phyloP scores from a whole-genome alignment of 257 asterid species.

The Leptodermis oblonga region DNA sequence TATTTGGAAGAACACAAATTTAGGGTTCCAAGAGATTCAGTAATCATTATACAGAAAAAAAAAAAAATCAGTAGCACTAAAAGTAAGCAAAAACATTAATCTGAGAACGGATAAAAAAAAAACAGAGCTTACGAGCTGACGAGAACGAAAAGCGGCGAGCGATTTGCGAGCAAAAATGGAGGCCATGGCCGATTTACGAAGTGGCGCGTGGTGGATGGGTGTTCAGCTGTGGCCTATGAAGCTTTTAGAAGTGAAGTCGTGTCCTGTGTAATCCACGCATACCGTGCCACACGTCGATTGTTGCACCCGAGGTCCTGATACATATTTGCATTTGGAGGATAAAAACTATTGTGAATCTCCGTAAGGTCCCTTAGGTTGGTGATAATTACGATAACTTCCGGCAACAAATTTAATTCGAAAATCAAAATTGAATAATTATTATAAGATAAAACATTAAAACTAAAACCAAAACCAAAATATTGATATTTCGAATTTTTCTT shows the following conservation, averaged over 20 bases:
- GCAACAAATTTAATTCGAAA: background rate
- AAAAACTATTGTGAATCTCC: background rate
- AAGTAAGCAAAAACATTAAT: background rate
- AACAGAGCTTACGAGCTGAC: constrained; percentile 51
- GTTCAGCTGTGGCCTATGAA: background rate
- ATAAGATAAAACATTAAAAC: too few species aligned
- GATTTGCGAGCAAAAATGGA: constrained; percentile 74
- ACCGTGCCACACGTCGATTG: background rate
- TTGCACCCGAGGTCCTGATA: background rate
- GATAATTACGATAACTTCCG: background rate
- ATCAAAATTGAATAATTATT: too few species aligned
- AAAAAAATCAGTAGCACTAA: background rate
- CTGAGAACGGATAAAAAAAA: background rate
- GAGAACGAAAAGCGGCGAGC: constrained; percentile 56
- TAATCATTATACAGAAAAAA: background rate
- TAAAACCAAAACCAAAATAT: too few species aligned
- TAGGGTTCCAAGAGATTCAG: background rate
- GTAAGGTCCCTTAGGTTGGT: background rate
- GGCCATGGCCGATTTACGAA: constrained; percentile 42
- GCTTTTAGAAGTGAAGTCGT: background rate
- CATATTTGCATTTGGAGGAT: background rate
- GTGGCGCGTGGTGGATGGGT: background rate
- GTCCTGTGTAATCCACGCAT: constrained; percentile 12
- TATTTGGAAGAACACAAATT: background rate
- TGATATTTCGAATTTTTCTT: too few species aligned